Conservation (phyloP, 1,284 basidiomycete genomes). For the Cryptococcus sp. region DNA sequence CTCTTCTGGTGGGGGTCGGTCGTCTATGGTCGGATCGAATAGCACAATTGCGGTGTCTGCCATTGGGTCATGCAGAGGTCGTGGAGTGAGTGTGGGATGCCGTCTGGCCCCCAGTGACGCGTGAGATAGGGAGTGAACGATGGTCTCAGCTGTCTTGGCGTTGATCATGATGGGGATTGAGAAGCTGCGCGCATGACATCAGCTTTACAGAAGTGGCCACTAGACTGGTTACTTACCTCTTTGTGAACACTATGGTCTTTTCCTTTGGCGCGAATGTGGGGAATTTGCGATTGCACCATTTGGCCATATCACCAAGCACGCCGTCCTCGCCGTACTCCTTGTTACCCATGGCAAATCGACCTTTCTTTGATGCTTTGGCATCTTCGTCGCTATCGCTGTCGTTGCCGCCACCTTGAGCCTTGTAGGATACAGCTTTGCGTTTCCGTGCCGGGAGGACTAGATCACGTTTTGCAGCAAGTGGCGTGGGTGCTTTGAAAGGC, state of each 20-base stretch:
- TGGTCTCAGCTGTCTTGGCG: constrained; percentile 67
- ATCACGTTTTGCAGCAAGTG: constrained; percentile 53
- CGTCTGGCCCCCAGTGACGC: constrained; percentile 84
- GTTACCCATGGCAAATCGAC: constrained; percentile 54
- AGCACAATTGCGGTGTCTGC: constrained; percentile 95
- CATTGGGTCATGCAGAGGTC: constrained; percentile 95
- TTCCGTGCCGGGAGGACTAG: constrained; percentile 71
- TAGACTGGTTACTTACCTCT: constrained; percentile 50
- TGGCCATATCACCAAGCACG: constrained; percentile 52
- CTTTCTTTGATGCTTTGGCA: constrained; percentile 59
- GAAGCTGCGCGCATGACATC: constrained; percentile 59
- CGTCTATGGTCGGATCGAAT: constrained; percentile 95
- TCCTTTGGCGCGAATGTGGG: constrained; percentile 84
- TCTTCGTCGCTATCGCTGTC: constrained; percentile 55
- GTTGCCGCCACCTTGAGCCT: constrained; percentile 59
- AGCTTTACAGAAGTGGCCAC: neutral
- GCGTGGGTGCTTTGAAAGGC: constrained; percentile 75
- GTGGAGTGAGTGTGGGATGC: constrained; percentile 77
- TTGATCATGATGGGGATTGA: constrained; percentile 84
- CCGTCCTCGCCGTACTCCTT: constrained; percentile 54
- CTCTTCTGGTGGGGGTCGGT: constrained; percentile 76
- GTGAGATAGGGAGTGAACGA: constrained; percentile 68
- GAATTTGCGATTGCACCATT: constrained; percentile 66
- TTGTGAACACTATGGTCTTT: constrained; percentile 61
- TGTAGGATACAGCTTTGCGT: constrained; percentile 79